phyloP scores from a whole-genome alignment of 192 early-diverging fungal species.

The Coemansia erecta region DNA sequence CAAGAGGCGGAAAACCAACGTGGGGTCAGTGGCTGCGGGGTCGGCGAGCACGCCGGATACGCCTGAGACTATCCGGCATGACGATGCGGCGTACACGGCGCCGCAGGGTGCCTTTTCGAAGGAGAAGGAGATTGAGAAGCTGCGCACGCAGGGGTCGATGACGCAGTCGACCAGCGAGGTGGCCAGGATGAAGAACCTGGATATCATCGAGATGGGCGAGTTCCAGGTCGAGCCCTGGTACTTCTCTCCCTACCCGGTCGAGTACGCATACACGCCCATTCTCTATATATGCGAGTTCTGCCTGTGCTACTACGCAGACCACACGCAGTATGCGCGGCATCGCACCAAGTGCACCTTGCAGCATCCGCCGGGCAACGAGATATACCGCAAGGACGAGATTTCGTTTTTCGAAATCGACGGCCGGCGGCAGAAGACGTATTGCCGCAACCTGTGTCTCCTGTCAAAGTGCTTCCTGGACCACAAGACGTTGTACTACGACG shows the following conservation, averaged over 20 bases:
- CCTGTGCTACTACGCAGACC: slow-evolving; percentile 74
- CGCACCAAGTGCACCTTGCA: slow-evolving; percentile 81
- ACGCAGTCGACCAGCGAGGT: slow-evolving; percentile 94
- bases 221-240: slow-evolving; percentile 97
- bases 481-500: slow-evolving; percentile 98
- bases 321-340: slow-evolving; percentile 77
- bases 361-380: slow-evolving; percentile 99
- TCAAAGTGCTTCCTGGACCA: slow-evolving; percentile 98
- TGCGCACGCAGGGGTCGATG: slow-evolving; percentile 92
- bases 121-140: slow-evolving; percentile 94
- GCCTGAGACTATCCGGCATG: slow-evolving; percentile 37
- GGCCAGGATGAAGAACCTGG: slow-evolving; percentile 92
- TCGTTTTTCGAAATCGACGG: slow-evolving; percentile 99
- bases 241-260: slow-evolving; percentile 94
- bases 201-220: slow-evolving; percentile 88
- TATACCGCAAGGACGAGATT: slow-evolving; percentile 87
- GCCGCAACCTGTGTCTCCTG: slow-evolving; percentile 92
- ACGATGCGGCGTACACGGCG: slow-evolving; percentile 46
- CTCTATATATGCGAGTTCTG: slow-evolving; percentile 98
- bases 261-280: slow-evolving; percentile 72
- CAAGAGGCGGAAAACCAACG: slow-evolving; percentile 53
- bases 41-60: slow-evolving; percentile 44
- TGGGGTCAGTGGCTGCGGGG: slow-evolving; percentile 36
- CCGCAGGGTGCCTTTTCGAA: slow-evolving; percentile 71
- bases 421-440: slow-evolving; percentile 85